These are phyloP conservation scores for Whalleya microplaca DNA, from an alignment of 2,329 filamentous ascomycete genomes.

Conservation along the genomic window DNA sequence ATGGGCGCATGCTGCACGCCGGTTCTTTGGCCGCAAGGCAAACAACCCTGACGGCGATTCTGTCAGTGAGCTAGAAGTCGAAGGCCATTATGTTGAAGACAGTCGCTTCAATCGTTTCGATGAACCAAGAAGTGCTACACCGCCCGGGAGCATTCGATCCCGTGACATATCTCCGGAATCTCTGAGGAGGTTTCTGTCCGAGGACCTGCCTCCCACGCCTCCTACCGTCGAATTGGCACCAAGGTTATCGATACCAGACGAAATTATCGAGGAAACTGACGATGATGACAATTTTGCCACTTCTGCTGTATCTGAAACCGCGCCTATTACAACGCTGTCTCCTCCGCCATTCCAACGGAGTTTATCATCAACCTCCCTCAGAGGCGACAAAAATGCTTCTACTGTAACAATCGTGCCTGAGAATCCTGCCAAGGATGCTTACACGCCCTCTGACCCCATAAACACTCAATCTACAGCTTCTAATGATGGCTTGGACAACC, in stretches of 20 bases:
- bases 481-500: constrained; percentile 24
- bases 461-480: constrained; percentile 3
- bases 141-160: constrained; percentile 48
- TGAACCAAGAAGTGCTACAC: constrained; percentile 38
- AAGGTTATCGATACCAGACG: constrained; percentile 47
- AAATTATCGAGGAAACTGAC: constrained; percentile 55
- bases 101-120: constrained; percentile 33
- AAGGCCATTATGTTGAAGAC: constrained; percentile 34
- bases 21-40: constrained; percentile 52
- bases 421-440: neutral
- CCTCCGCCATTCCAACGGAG: constrained; percentile 55
- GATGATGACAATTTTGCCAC: constrained; percentile 68
- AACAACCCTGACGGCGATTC: constrained; percentile 40
- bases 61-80: constrained; percentile 29
- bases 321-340: constrained; percentile 53
- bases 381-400: constrained; percentile 21
- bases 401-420: constrained; percentile 22
- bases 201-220: constrained; percentile 44
- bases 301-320: constrained; percentile 50
- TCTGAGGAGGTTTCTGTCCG: constrained; percentile 54
- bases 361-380: constrained; percentile 33
- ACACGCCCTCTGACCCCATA: constrained; percentile 25
- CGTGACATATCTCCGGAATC: constrained; percentile 62
- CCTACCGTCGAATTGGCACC: constrained; percentile 39
- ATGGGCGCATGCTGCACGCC: constrained; percentile 50